Conservation (phyloP, 768 basidiomycete genomes). For the Dioszegia aurantiaca region DNA sequence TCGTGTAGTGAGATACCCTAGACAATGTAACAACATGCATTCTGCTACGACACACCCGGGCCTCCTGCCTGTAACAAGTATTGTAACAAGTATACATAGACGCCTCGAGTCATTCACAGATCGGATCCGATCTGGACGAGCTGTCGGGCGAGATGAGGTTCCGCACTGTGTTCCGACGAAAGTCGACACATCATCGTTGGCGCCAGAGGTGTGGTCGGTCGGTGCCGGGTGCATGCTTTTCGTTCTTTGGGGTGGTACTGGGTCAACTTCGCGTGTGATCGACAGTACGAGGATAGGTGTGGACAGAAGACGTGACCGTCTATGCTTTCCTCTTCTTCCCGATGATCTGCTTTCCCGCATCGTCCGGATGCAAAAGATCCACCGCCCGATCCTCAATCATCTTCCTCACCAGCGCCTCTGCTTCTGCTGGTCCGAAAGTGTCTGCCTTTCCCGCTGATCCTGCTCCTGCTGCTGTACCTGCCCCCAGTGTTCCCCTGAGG, state of each 20-base stretch:
- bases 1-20: constrained; percentile 1
- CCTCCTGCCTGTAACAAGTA: background rate
- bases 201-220: too few species aligned
- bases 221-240: too few species aligned
- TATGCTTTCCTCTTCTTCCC: constrained; percentile 18
- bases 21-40: constrained; percentile 5
- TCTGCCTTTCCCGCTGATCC: constrained; percentile 15
- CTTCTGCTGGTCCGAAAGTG: constrained; percentile 38
- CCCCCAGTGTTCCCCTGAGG: background rate
- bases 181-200: too few species aligned
- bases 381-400: constrained; percentile 44
- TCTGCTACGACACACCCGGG: background rate
- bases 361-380: constrained; percentile 40
- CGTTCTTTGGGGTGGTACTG: too few species aligned
- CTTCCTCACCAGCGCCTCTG: constrained; percentile 36
- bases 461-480: background rate
- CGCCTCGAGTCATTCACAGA: too few species aligned
- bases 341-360: constrained; percentile 21
- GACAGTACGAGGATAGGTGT: too few species aligned
- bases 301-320: too few species aligned
- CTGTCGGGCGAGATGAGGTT: too few species aligned
- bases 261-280: too few species aligned
- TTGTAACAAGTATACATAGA: too few species aligned
- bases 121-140: too few species aligned
- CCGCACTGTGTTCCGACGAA: too few species aligned